A percentile compares a stretch with the other conserved stretches of the same genome.
Evolutionary conservation across 1,139 yeast species (phyloP).

Genomic region (Pneumocystis carinii): DNA sequence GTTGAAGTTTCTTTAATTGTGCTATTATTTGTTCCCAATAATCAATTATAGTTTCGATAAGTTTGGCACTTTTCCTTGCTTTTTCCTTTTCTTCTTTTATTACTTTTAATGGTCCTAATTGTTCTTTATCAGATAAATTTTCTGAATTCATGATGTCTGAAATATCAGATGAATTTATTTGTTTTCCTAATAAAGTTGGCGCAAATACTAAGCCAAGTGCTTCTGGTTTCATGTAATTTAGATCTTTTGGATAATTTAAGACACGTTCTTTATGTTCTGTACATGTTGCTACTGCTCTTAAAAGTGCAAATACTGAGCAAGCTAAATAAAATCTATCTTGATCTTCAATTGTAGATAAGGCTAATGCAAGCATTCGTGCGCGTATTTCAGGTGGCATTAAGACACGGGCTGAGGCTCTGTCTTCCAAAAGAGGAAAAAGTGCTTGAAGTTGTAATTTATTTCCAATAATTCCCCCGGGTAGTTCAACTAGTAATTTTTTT

Average conservation of each 20-base stretch:
- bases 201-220: slow-evolving; percentile 10
- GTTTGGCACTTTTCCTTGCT: slow-evolving; percentile 6
- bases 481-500: slow-evolving; percentile 5
- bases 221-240: slow-evolving; percentile 6
- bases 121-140: slow-evolving; percentile 4
- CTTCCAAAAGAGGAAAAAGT: slow-evolving; percentile 1
- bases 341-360: slow-evolving; percentile 3
- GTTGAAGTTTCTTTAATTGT: not conserved
- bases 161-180: not conserved
- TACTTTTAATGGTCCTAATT: slow-evolving; percentile 2
- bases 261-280: slow-evolving; percentile 3
- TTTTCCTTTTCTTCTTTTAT: slow-evolving; percentile 8
- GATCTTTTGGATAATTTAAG: slow-evolving; percentile 1
- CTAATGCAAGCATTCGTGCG: slow-evolving; percentile 2
- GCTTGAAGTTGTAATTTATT: slow-evolving; percentile 2
- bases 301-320: slow-evolving; percentile 5
- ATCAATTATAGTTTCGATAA: slow-evolving; percentile 6
- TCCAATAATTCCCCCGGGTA: slow-evolving; percentile 10
- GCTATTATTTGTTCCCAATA: slow-evolving; percentile 5
- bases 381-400: slow-evolving; percentile 2
- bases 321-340: slow-evolving; percentile 1
- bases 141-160: not conserved
- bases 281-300: not conserved
- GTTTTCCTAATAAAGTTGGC: slow-evolving; percentile 8
- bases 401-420: not conserved